Evolutionary conservation across 78 protist species (phyloP).

Genomic region (Isochrysis galbana): DNA sequence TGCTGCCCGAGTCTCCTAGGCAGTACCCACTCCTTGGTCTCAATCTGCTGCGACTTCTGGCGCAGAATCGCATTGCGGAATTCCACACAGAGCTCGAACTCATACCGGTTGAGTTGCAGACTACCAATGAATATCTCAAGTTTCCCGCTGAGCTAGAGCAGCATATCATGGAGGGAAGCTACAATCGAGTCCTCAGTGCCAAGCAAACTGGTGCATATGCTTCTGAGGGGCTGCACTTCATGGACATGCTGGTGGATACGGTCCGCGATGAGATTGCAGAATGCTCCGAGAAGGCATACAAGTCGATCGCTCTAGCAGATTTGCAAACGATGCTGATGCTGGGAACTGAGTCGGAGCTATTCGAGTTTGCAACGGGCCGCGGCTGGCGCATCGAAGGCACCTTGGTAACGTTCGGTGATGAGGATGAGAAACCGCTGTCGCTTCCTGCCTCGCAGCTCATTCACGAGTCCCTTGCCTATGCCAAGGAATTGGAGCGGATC

Average conservation of each 20-base stretch:
- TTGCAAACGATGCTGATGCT: slow-evolving; percentile 29
- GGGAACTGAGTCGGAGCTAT: not conserved
- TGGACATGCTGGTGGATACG: slow-evolving; percentile 31
- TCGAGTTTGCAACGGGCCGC: not conserved
- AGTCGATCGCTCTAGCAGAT: not conserved
- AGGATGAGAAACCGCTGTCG: not conserved
- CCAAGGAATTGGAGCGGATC: slow-evolving; percentile 48
- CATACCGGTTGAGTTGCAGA: not conserved
- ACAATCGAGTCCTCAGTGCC: slow-evolving; percentile 32
- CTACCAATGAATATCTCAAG: not conserved
- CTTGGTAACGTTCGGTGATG: not conserved
- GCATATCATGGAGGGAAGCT: slow-evolving; percentile 73
- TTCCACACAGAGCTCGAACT: slow-evolving; percentile 74
- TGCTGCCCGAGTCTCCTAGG: not conserved
- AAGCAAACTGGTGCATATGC: not conserved
- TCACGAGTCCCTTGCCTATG: slow-evolving; percentile 37
- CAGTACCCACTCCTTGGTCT: slow-evolving; percentile 57
- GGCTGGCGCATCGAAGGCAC: not conserved
- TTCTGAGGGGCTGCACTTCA: not conserved
- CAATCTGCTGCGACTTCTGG: slow-evolving; percentile 70
- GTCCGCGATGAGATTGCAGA: slow-evolving; percentile 47
- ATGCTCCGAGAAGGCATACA: slow-evolving; percentile 30
- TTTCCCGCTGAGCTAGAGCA: slow-evolving; percentile 52
- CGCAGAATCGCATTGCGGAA: slow-evolving; percentile 51
- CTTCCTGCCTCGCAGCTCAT: slow-evolving; percentile 26